Evolutionary conservation across 208 protist species (phyloP), one percentile per base, ranked within the genome.

Genomic region (Acanthamoeba polyphaga): DNA sequence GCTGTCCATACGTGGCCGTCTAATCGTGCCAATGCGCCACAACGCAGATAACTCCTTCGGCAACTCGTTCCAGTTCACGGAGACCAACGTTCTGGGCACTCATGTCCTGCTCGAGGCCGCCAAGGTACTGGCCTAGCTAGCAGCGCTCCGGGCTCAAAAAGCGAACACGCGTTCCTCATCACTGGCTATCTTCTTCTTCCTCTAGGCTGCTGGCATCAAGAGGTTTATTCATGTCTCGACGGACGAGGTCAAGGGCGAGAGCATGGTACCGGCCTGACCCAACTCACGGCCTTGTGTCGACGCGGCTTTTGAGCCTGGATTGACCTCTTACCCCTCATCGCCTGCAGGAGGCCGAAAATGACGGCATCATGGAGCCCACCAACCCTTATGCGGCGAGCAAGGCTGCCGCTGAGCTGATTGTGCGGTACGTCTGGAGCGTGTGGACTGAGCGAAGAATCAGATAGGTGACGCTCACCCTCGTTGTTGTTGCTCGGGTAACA

Each of bases 231-330:
- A 99, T 93, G 98, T 99, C 15, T 98, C 97, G 80, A 99, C 99
- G 1, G 99, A 99, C 95, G 99, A 99, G 96, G 99, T 99, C 60
- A 99, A 99, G 95, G 99, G 99, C 38, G 98, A 99, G 92, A 92
- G 19, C 51, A 68, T 1, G 51, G 55, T 49, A 89, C 12, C 1
- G 17, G 22, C 74, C 27, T 22, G 51, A 55, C 53, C 1, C 34
- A 1, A 64, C 55, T 38, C 38, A 38, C 38, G 38, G 38, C 38
- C 38, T 38, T n/a, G n/a, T n/a, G n/a, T n/a, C n/a, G n/a, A n/a
- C n/a, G 43, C 43, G 43, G 3, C 4, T 46, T 46, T 46, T 46
- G 43, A 46, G 43, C 43, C 43, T 46, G 43, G 43, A 4, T 46
- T 46, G 43, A 46, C 43, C 43, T 4, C 43, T 46, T 4, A 46